Conservation (phyloP, 2,329 filamentous ascomycete genomes). For the Arachnomyces sp. region DNA sequence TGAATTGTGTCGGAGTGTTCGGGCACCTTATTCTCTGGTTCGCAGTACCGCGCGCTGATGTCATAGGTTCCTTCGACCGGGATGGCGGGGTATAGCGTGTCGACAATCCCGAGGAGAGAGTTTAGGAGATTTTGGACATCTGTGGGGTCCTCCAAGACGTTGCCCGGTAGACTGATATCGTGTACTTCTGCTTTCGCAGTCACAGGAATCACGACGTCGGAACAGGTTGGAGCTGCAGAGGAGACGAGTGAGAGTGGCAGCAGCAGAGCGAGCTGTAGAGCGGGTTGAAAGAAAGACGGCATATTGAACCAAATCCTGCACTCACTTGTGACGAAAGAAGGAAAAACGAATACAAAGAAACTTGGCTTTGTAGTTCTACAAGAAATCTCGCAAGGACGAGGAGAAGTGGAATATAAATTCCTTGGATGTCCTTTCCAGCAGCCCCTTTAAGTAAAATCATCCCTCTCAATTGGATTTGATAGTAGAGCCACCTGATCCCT, state of each 20-base stretch:
- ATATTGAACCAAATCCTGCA: too few species aligned
- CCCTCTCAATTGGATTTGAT: too few species aligned
- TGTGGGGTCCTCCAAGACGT: not conserved
- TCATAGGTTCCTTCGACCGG: constrained; percentile 2
- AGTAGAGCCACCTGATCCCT: too few species aligned
- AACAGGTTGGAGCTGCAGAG: not conserved
- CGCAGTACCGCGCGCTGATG: constrained; percentile 6
- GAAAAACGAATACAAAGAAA: too few species aligned
- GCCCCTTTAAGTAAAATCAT: too few species aligned
- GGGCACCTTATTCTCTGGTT: constrained; percentile 1
- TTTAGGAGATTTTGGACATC: not conserved
- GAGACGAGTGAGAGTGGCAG: not conserved
- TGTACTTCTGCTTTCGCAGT: not conserved
- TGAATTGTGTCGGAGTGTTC: constrained; percentile 6
- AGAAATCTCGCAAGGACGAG: too few species aligned
- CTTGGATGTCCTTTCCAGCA: too few species aligned
- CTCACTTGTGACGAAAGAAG: too few species aligned
- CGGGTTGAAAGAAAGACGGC: too few species aligned
- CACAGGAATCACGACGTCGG: not conserved
- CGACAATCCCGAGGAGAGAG: not conserved
- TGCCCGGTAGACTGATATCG: not conserved
- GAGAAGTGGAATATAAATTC: too few species aligned
- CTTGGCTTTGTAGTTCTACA: too few species aligned
- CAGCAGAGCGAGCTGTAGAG: too few species aligned
- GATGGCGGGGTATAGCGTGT: not conserved